Base-by-base conservation (phyloP, 202 grass and related monocot species). In the Brachypodium distachyon region DNA sequence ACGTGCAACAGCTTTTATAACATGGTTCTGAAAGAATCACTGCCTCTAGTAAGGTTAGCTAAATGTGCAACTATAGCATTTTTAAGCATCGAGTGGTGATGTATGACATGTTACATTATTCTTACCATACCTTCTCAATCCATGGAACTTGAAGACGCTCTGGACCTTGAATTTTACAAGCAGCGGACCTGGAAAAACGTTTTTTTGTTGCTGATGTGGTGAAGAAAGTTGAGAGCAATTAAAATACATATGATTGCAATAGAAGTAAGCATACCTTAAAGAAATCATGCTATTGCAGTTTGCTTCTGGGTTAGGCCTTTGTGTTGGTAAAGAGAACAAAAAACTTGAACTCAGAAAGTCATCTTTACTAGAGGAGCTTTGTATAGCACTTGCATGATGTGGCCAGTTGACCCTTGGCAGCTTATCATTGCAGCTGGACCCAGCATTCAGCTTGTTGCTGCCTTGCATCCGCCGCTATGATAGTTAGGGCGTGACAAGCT, bases 271-370 rank as follows among this genome's bases (percentile, higher is more conserved):
- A 71, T 81, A 94, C 89, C 91, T 92, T 80, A 84, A 44, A 54
- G 73, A 84, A 81, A 74, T 36, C 91, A 98, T 90, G 0, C 21
- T 44, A 59, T 85, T 85, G 48, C 6, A 11, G 40, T 73, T 84
- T 70, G 36, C 46, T 64, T 86, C 88, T 63, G 61, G 62, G 46
- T 51, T 53, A 57, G 80, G 87, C 67, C 75, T 95, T 80, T 92
- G 95, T 64, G 84, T 67, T 40, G 95, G 79, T 81, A 95, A 88
- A 81, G 95, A 95, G 72, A 92, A 95, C 58, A 95, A 44, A 85
- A 98, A 92, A 63, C 79, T 56, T 27, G 91, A 89, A 71, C 82
- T 90, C 82, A 92, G 80, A 72, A 90, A 84, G 10, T 78, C 87
- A 34, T 85, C 84, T 78, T 83, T 91, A 28, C 67, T 81, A 26